Evolutionary conservation across 2,329 filamentous ascomycete genomes (phyloP), one percentile per base, ranked within the genome.

Genomic region (Neonectria ditissima): DNA sequence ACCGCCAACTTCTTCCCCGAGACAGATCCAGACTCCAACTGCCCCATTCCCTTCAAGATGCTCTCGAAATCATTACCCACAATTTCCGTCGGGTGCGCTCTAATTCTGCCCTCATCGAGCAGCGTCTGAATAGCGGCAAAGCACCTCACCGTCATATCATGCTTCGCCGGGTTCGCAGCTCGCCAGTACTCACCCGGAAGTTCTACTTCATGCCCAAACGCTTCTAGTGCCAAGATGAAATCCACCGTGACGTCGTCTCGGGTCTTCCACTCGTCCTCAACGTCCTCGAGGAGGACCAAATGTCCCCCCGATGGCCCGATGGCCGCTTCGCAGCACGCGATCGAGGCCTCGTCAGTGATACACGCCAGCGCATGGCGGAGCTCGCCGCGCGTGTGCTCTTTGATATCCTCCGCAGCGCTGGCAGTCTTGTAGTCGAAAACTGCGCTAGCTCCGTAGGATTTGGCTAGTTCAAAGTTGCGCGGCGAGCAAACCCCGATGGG

Each of bases 401-500:
- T 48, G 0, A 48, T 28, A 18, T 48, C 44, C 24, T 48, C 6
- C 7, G 44, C 44, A 24, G 18, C 16, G 13, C 8, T 24, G 13
- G 22, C 43, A 24, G 13, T 4, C 20, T 28, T 47, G 53, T 50
- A 30, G 26, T 50, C 45, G n/a, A 50, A 50, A 20, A 50, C 45
- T 1, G 26, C 45, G 26, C 26, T 32, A 5, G 45, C 45, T 9
- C 45, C 45, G 26, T 50, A 32, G 16, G 26, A 50, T 14, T 32
- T 30, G 26, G 30, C 45, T 26, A 50, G 11, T 10, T 50, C 45
- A 20, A 50, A 50, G 45, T 50, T 50, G 16, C n/a, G 16, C 14
- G 45, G 45, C 26, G 45, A 50, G 26, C 45, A 50, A 6, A 32
- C 16, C 4, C 16, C 45, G 5, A 50, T 22, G n/a, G 45, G 45